These are phyloP conservation scores for Pluteus cervinus DNA, from an alignment of 768 basidiomycete genomes.

Conservation along the genomic window DNA sequence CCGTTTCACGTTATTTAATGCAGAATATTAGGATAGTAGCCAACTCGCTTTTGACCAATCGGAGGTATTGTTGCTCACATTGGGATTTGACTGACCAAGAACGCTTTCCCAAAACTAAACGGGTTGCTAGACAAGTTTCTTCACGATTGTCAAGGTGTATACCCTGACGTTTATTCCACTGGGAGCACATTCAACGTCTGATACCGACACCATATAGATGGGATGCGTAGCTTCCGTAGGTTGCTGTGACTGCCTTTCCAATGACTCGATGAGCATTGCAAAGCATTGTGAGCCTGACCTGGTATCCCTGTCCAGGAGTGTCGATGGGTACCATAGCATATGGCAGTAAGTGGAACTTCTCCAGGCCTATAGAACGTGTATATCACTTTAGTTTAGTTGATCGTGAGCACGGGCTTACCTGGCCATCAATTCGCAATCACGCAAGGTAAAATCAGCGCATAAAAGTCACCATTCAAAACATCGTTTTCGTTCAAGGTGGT, in stretches of 20 bases:
- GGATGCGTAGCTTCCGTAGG: slow-evolving; percentile 23
- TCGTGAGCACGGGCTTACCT: slow-evolving; percentile 11
- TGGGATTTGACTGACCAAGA: slow-evolving; percentile 28
- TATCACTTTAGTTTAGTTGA: neutral
- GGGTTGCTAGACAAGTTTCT: slow-evolving; percentile 24
- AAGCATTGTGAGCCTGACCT: slow-evolving; percentile 22
- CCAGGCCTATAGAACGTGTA: slow-evolving; percentile 15
- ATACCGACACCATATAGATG: neutral
- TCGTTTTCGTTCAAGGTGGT: slow-evolving; percentile 24
- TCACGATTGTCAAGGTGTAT: neutral
- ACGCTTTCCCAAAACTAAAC: slow-evolving; percentile 30
- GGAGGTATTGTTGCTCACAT: slow-evolving; percentile 20
- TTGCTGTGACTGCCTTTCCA: slow-evolving; percentile 28
- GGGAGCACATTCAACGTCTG: slow-evolving; percentile 2
- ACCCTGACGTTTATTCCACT: slow-evolving; percentile 31
- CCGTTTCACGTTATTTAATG: neutral
- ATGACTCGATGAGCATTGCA: slow-evolving; percentile 32
- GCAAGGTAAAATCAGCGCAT: slow-evolving; percentile 25
- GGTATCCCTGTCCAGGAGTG: slow-evolving; percentile 25
- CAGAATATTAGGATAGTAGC: neutral
- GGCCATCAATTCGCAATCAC: slow-evolving; percentile 37
- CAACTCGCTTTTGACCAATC: slow-evolving; percentile 29
- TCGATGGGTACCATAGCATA: slow-evolving; percentile 25
- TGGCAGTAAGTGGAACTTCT: slow-evolving; percentile 30
- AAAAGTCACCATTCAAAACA: slow-evolving; percentile 27